Evolutionary conservation across 2,329 filamentous ascomycete species (phyloP), one percentile per base, ranked within the genome.

Genomic region (Aspergillus brasiliensis): DNA sequence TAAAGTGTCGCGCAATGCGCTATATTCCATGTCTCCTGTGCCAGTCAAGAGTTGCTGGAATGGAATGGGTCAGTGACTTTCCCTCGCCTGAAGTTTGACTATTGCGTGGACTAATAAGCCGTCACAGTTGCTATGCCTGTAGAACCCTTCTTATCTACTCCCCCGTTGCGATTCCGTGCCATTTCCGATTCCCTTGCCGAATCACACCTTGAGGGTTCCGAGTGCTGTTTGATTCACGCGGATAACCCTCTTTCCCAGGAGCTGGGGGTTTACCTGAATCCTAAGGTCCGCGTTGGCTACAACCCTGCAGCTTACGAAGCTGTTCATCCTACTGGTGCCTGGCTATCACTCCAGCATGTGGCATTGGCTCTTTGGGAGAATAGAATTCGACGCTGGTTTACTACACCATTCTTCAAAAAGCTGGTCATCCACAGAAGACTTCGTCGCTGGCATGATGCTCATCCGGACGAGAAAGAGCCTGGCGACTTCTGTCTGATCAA

Each of bases 1-100:
- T 17, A 21, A 56, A 1, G 62, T 57, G 3, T 88, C 87, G 5
- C 79, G 85, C 19, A 71, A 82, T 49, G 83, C 85, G 0, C 73
- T 89, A 21, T 80, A 84, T 48, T 73, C 72, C 5, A 80, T 84
- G 64, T 64, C 76, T 10, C 84, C 86, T 0, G 79, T 88, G 1
- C 83, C 82, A 1, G 87, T 90, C 0, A 73, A 76, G n/a, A 87
- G 84, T 44, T 90, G 88, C 72, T 90, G 87, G 87, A 89, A 90
- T 65, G 88, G 87, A 47, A 84, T 88, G 70, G 80, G 81, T 65
- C 77, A 68, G 49, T 28, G 17, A 5, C n/a, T 25, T 13, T 2
- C 5, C 27, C n/a, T n/a, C n/a, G n/a, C n/a, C n/a, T n/a, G n/a
- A n/a, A n/a, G n/a, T n/a, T n/a, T n/a, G n/a, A n/a, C n/a, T n/a